Evolutionary conservation across 1,284 basidiomycete species (phyloP), one percentile per base, ranked within the genome.

Genomic region (Cutaneotrichosporon cavernicola): DNA sequence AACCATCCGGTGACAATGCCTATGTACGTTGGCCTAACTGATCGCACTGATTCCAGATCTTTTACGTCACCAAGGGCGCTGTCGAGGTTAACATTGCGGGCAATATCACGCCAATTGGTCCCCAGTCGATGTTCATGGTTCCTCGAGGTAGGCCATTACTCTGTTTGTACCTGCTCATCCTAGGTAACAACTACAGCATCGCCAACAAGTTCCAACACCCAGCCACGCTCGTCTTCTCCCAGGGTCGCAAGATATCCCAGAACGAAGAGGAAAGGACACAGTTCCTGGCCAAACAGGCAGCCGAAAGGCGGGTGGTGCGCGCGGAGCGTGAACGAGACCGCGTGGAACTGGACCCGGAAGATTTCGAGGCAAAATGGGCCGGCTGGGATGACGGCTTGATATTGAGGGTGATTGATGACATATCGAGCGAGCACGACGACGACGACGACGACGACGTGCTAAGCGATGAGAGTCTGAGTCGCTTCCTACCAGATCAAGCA

Each of bases 1-100:
- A 98, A 79, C 85, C 87, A 51, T 88, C 92, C 7, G 93, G 91
- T 76, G 96, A 98, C 76, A 99, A 99, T 73, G 90, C 90, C 61
- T 99, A 97, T 79, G 96, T 97, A 70, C 73, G 91, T 85, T 21
- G 1, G 13, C 14, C 38, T 2, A 36, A 16, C 4, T 26, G 31
- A 0, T 18, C 10, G n/a, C 16, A 50, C 58, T 66, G 57, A 61
- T n/a, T 13, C n/a, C 74, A 97, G 93, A 85, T 93, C 1, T 96
- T 97, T 81, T 92, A 88, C 74, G 87, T 95, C 49, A 86, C 92
- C 58, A 86, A 90, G 77, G 97, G 96, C 13, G 91, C 91, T 0
- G 89, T 98, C 13, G 88, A 89, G 62, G 89, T 95, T 63, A 88
- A 86, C 62, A 85, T 99, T 5, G 89, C 97, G 78, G 84, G 89